Base-by-base conservation (phyloP, 2,329 filamentous ascomycete genomes). In the Ceratocystis papillata region DNA sequence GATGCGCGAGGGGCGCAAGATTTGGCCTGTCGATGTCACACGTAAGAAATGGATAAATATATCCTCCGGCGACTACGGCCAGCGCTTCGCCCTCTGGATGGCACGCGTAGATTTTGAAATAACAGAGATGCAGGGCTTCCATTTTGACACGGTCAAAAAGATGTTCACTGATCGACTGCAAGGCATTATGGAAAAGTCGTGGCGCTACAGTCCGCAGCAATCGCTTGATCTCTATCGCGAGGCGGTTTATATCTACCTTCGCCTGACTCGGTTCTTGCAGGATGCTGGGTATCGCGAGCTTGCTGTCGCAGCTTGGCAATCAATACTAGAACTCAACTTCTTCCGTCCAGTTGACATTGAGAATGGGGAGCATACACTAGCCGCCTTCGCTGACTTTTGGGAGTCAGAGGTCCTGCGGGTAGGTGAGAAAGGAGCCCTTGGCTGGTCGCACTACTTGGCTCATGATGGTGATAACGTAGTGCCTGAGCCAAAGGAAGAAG, bases 261-360 rank as follows among this genome's bases (percentile, higher is more conserved):
- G 90, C 50, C 73, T 87, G n/a, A 93, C 89, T 0, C 75, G 83
- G 1, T 88, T 94, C 71, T 79, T 93, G 37, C 79, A 85, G 57
- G 87, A 96, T 72, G 80, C 88, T 59, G 93, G 93, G 0, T 96
- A 88, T 72, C 78, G 80, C 57, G 93, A 96, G 73, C 78, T 89
- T 37, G 87, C 90, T 1, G 78, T 89, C 2, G 90, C 87, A 8
- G 80, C 87, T 4, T 96, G 93, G 91, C 93, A 97, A 75, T 88
- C 85, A 5, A 71, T 88, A 0, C 75, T 96, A 0, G 93, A 96
- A 72, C 78, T 87, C 64, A 84, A 83, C 20, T 81, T 90, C 67
- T 84, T 84, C 60, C 78, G 79, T 2, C 85, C 88, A 2, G 59
- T 15, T 41, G 8, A 8, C 20, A 17, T n/a, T 2, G 65, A 71